Conservation (phyloP, 805 yeast species). For the Wickerhamomyces queroliae region DNA sequence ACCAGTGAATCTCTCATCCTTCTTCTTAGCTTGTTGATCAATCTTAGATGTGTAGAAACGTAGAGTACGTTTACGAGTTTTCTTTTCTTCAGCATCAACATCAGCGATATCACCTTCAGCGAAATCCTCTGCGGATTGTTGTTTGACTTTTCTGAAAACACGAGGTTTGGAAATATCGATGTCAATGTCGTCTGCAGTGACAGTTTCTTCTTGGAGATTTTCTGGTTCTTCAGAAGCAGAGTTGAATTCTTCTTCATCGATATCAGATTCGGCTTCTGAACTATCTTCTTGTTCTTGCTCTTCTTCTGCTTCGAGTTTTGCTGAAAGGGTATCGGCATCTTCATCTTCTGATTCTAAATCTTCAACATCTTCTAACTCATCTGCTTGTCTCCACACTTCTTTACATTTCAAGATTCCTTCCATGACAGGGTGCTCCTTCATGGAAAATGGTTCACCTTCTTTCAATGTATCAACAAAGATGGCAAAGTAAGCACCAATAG, state of each 20-base stretch:
- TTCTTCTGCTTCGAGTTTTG: constrained; percentile 14
- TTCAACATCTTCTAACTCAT: constrained; percentile 33
- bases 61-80: constrained; percentile 69
- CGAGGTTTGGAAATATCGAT: constrained; percentile 51
- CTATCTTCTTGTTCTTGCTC: constrained; percentile 15
- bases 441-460: constrained; percentile 49
- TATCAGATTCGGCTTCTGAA: constrained; percentile 29
- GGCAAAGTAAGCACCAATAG: constrained; percentile 75
- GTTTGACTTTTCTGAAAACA: constrained; percentile 34
- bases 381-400: constrained; percentile 88
- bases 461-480: constrained; percentile 53
- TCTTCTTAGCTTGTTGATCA: constrained; percentile 72
- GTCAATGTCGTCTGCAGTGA: constrained; percentile 27
- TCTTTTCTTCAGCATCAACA: constrained; percentile 83
- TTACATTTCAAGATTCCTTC: constrained; percentile 74
- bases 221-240: constrained; percentile 6
- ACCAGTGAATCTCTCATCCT: constrained; percentile 59
- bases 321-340: constrained; percentile 5
- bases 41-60: constrained; percentile 96
- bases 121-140: constrained; percentile 42
- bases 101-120: constrained; percentile 73
- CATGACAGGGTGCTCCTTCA: constrained; percentile 91
- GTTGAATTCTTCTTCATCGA: constrained; percentile 28
- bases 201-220: constrained; percentile 2
- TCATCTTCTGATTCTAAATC: constrained; percentile 10